These are phyloP conservation scores for Klebsormidium nitens DNA, from an alignment of 139 green algal genomes.

Conservation along the genomic window DNA sequence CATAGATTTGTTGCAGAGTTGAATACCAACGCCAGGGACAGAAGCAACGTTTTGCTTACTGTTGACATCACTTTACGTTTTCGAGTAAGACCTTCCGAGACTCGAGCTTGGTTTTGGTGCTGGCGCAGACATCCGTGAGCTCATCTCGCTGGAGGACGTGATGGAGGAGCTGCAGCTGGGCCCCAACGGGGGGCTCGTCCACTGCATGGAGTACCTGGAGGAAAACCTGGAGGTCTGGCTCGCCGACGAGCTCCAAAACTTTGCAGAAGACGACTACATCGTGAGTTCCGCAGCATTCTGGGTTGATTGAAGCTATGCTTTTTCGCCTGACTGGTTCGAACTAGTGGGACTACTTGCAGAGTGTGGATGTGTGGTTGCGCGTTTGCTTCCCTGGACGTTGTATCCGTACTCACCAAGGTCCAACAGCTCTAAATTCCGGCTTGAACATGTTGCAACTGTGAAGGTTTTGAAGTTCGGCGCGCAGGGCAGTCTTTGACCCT, in stretches of 20 bases:
- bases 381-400: no score
- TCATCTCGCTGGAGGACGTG: slow-evolving; percentile 77
- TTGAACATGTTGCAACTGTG: no score
- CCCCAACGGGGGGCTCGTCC: slow-evolving; percentile 93
- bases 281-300: no score
- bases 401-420: no score
- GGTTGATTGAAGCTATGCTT: no score
- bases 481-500: no score
- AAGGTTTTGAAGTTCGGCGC: no score
- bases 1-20: no score
- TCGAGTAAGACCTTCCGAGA: not conserved
- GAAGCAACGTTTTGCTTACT: not conserved
- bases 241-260: slow-evolving; percentile 73
- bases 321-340: no score
- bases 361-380: no score
- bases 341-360: no score
- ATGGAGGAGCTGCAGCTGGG: slow-evolving; percentile 92
- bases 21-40: not conserved
- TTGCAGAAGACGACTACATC: slow-evolving; percentile 93
- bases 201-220: slow-evolving; percentile 97
- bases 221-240: slow-evolving; percentile 95
- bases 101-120: not conserved
- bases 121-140: slow-evolving; percentile 39
- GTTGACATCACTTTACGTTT: not conserved
- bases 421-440: no score